Conservation (phyloP, 2,329 filamentous ascomycete species). For the Penicillium capsulatum region DNA sequence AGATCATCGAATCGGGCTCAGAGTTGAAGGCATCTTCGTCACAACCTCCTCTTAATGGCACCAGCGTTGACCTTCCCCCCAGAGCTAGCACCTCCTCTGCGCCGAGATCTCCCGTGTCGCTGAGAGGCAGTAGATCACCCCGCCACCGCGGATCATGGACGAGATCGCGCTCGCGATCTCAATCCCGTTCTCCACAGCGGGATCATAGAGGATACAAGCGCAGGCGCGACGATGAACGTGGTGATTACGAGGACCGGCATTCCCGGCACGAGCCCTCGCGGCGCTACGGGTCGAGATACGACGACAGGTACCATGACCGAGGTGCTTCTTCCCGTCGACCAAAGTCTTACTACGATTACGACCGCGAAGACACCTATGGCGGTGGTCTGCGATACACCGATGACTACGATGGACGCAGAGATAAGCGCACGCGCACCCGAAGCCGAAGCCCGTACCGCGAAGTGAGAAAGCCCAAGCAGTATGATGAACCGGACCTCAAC, state of each 20-base stretch:
- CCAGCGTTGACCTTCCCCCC: constrained; percentile 86
- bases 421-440: constrained; percentile 55
- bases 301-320: constrained; percentile 38
- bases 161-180: constrained; percentile 28
- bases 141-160: constrained; percentile 54
- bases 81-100: constrained; percentile 60
- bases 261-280: constrained; percentile 31
- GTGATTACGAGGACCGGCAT: constrained; percentile 27
- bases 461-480: constrained; percentile 36
- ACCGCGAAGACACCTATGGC: constrained; percentile 43
- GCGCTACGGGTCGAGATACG: constrained; percentile 36
- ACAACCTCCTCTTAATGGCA: constrained; percentile 69
- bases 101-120: constrained; percentile 50
- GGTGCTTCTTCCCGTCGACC: constrained; percentile 39
- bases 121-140: constrained; percentile 52
- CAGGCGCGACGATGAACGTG: constrained; percentile 38
- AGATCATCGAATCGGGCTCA: constrained; percentile 72
- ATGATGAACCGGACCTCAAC: constrained; percentile 34
- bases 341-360: constrained; percentile 49
- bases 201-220: constrained; percentile 41
- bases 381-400: constrained; percentile 48
- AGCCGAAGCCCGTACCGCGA: constrained; percentile 48
- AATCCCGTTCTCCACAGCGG: constrained; percentile 43
- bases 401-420: constrained; percentile 46
- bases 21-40: constrained; percentile 79